Evolutionary conservation across 2,329 filamentous ascomycete genomes (phyloP), one percentile per base, ranked within the genome.

Genomic region (Diaporthe ilicicola): DNA sequence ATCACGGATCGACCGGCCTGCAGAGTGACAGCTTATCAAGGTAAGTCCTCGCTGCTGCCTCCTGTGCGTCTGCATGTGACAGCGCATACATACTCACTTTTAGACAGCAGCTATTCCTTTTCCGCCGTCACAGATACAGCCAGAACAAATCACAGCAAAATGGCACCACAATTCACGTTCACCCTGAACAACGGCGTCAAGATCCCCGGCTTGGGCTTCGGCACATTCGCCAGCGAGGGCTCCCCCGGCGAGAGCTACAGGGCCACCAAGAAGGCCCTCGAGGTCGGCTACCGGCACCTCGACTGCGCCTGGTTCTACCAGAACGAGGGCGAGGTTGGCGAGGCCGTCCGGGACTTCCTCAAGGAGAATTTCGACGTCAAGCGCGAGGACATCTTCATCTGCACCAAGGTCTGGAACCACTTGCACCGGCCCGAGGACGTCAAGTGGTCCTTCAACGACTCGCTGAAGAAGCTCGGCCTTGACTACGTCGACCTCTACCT

Each of bases 351-450:
- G 68, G 86, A 83, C 75, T 83, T 82, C 75, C 76, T 81, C 32
- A 76, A 74, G 74, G 76, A 79, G 69, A 81, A 79, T 77, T 74
- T 79, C 10, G 85, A 72, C 80, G 83, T 89, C 3, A 82, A 84
- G 37, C 83, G 88, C 27, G 79, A 84, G 68, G 84, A 89, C 74
- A 85, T 90, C 75, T 90, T 86, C 83, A 77, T 90, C 69, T 93
- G 91, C 73, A 92, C 90, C 73, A 93, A 93, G 83, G 85, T 93
- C 54, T 90, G 91, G 84, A 92, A 92, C 83, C 86, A 89, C 75
- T 89, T 89, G 83, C 90, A 91, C 80, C 82, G 85, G 73, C 86
- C 85, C 1, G 84, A 89, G 74, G 87, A 88, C 73, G 89, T 92
- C 22, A 84, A 85, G 72, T 78, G 76, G 76, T 85, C 87, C 74